phyloP scores from a whole-genome alignment of 805 yeast genomes.

The Wickerhamiella sorbophila region DNA sequence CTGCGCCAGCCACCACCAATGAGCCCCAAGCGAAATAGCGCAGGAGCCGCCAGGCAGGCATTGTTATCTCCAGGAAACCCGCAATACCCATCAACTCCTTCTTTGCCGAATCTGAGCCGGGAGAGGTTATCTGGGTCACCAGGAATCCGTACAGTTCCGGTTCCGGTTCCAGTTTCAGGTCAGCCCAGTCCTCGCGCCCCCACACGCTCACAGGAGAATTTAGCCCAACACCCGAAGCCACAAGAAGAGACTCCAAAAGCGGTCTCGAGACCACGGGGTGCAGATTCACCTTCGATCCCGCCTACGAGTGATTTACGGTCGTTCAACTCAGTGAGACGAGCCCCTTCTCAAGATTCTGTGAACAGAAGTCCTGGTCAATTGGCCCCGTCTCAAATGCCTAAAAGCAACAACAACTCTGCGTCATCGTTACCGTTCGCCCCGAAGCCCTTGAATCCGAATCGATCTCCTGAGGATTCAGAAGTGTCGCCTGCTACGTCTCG shows the following conservation, averaged over 20 bases:
- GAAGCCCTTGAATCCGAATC: too few species aligned
- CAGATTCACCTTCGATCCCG: background rate
- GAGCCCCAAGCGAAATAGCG: background rate
- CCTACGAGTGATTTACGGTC: background rate
- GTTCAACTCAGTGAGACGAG: background rate
- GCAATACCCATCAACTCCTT: background rate
- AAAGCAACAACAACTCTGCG: too few species aligned
- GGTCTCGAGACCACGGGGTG: too few species aligned
- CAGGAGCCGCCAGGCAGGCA: background rate
- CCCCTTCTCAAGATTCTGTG: background rate
- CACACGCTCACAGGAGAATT: too few species aligned
- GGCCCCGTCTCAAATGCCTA: too few species aligned
- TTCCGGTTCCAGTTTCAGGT: background rate
- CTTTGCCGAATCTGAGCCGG: background rate
- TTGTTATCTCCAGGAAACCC: background rate
- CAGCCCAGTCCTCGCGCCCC: background rate
- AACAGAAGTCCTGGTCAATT: too few species aligned
- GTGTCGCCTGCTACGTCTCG: too few species aligned
- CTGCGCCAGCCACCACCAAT: conserved; percentile 1
- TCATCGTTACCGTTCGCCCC: too few species aligned
- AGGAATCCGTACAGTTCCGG: too few species aligned
- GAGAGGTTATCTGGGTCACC: background rate
- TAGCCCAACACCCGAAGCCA: too few species aligned
- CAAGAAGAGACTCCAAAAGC: too few species aligned
- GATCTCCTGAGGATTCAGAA: too few species aligned